Conservation (phyloP, 2,329 filamentous ascomycete genomes). For the Sporothrix humicola region DNA sequence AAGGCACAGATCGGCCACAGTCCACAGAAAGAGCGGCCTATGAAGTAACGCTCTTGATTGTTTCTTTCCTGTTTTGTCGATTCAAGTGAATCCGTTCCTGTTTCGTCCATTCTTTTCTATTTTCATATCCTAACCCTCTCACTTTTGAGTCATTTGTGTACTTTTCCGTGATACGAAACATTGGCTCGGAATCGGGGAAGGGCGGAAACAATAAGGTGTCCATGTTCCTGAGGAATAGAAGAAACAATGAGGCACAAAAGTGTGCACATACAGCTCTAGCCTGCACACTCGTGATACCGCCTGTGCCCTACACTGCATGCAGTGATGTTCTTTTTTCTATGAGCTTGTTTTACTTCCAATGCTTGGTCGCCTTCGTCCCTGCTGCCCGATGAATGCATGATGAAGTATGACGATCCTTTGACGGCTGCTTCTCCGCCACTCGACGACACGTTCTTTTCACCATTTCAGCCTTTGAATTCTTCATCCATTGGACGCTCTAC, state of each 20-base stretch:
- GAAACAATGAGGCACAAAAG: not conserved
- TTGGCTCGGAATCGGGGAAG: conserved; percentile 1
- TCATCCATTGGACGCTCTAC: not conserved
- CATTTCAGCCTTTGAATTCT: not conserved
- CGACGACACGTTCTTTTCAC: too few relatives aligned
- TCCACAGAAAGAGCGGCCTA: too few relatives aligned
- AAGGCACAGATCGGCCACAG: too few relatives aligned
- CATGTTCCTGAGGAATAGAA: not conserved
- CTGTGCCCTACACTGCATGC: not conserved
- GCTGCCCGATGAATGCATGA: conserved; percentile 2
- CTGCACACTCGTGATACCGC: not conserved
- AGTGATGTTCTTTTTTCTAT: conserved; percentile 14
- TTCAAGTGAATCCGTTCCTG: too few relatives aligned
- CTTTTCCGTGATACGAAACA: not conserved
- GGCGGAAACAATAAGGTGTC: not conserved
- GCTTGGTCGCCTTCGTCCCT: not conserved
- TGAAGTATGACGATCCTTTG: not conserved
- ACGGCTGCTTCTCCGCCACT: not conserved
- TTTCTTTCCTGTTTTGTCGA: too few relatives aligned
- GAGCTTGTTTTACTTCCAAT: conserved; percentile 18
- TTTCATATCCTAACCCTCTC: not conserved
- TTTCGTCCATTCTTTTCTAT: not conserved
- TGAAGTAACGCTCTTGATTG: too few relatives aligned
- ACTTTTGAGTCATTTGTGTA: not conserved
- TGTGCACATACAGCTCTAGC: not conserved